Evolutionary conservation across 768 basidiomycete species (phyloP).

Genomic region (Leccinum longicurvipes): DNA sequence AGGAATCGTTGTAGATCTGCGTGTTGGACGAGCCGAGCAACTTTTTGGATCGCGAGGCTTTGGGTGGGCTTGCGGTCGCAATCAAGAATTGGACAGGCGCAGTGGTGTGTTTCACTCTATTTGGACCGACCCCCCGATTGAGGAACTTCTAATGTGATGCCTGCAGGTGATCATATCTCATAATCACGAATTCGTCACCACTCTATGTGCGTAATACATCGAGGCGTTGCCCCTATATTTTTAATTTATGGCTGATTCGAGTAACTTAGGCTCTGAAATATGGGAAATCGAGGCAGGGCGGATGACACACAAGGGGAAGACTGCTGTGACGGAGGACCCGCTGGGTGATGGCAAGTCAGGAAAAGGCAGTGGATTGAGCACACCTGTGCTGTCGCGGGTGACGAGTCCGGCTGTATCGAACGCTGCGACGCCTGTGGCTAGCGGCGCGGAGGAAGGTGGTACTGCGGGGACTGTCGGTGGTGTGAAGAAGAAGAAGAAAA

Average conservation of each 20-base stretch:
- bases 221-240: conserved; percentile 3
- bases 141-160: conserved; percentile 14
- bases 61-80: conserved; percentile 92
- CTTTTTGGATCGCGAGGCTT: conserved; percentile 94
- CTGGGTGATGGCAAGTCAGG: conserved; percentile 69
- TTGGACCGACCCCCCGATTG: conserved; percentile 14
- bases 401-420: conserved; percentile 69
- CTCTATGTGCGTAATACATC: conserved; percentile 59
- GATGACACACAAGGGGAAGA: conserved; percentile 86
- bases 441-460: conserved; percentile 64
- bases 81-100: conserved; percentile 95
- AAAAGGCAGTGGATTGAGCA: conserved; percentile 68
- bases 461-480: conserved; percentile 33
- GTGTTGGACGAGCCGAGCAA: conserved; percentile 91
- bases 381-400: conserved; percentile 66
- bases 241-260: conserved; percentile 15
- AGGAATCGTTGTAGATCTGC: conserved; percentile 48
- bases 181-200: conserved; percentile 83
- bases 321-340: conserved; percentile 78
- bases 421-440: conserved; percentile 71
- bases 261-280: conserved; percentile 72
- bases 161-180: conserved; percentile 90
- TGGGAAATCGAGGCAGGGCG: conserved; percentile 90
- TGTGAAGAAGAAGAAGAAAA: conserved; percentile 83
- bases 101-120: conserved; percentile 46